phyloP scores from a whole-genome alignment of 371 early-diverging fungal genomes.

The Lichtheimia ramosa region DNA sequence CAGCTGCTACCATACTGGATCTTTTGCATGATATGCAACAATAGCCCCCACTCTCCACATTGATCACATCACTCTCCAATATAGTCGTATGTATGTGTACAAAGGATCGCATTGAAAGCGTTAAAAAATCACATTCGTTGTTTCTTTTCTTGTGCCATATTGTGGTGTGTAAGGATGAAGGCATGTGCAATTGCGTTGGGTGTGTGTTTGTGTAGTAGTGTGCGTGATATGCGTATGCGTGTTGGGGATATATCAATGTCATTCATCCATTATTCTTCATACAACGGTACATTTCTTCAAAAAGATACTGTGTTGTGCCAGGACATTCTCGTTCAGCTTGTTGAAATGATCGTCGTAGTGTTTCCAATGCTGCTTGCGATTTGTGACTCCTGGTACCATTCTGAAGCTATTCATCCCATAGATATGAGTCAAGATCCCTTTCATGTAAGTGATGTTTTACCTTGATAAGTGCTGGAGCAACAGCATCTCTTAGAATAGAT shows the following conservation, averaged over 20 bases:
- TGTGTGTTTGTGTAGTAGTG: neutral
- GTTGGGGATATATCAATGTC: no score
- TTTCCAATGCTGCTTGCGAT: slow-evolving; percentile 57
- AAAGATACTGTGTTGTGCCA: slow-evolving; percentile 55
- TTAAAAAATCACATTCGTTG: no score
- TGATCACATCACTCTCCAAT: no score
- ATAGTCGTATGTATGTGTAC: no score
- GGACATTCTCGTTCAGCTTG: slow-evolving; percentile 64
- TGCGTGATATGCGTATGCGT: neutral
- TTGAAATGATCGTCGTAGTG: slow-evolving; percentile 59
- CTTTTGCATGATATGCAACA: slow-evolving; percentile 27
- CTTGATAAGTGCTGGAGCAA: slow-evolving; percentile 36
- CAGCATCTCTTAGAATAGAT: slow-evolving; percentile 29
- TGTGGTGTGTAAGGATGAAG: neutral
- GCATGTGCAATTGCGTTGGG: neutral
- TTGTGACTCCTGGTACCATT: slow-evolving; percentile 47
- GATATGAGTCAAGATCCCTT: neutral
- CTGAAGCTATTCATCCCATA: slow-evolving; percentile 32
- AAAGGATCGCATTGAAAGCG: no score
- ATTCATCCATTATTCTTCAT: slow-evolving; percentile 9
- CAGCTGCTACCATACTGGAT: slow-evolving; percentile 78
- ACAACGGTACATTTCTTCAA: slow-evolving; percentile 44
- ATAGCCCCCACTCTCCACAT: neutral
- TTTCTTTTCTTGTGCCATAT: no score
- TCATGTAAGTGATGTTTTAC: slow-evolving; percentile 18